Conservation (phyloP, 2,329 filamentous ascomycete genomes). For the Curvularia spicifera region DNA sequence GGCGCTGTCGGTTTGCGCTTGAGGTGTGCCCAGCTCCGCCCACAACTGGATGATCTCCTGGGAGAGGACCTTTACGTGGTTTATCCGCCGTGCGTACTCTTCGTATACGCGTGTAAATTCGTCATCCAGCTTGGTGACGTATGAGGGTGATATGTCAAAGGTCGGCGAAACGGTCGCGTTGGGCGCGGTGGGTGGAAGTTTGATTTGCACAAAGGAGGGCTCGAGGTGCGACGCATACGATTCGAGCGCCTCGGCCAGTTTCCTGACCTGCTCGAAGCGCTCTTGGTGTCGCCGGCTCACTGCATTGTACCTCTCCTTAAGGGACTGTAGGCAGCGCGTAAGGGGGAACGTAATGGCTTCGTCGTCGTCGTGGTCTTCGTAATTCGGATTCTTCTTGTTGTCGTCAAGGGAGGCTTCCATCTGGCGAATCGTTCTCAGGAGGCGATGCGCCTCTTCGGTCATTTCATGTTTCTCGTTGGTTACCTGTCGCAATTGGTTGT, state of each 20-base stretch:
- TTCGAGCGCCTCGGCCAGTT: slow-evolving; percentile 90
- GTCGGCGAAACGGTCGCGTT: slow-evolving; percentile 77
- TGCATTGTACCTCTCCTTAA: slow-evolving; percentile 86
- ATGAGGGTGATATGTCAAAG: slow-evolving; percentile 91
- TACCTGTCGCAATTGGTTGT: slow-evolving; percentile 86
- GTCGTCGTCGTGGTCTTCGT: slow-evolving; percentile 72
- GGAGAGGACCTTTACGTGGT: slow-evolving; percentile 73
- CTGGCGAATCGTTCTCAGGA: slow-evolving; percentile 85
- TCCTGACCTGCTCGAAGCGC: slow-evolving; percentile 93
- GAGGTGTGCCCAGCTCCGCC: slow-evolving; percentile 93
- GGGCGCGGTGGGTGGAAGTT: slow-evolving; percentile 80
- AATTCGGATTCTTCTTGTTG: slow-evolving; percentile 67
- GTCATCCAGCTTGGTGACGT: slow-evolving; percentile 82
- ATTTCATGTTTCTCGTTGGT: slow-evolving; percentile 87
- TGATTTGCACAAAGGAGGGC: slow-evolving; percentile 81
- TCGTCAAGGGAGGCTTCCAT: slow-evolving; percentile 93
- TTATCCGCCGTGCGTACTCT: slow-evolving; percentile 86
- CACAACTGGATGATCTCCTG: slow-evolving; percentile 93
- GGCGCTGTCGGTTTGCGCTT: slow-evolving; percentile 84
- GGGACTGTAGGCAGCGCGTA: slow-evolving; percentile 73
- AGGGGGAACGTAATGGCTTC: slow-evolving; percentile 79
- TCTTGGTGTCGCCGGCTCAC: slow-evolving; percentile 85
- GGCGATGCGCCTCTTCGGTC: slow-evolving; percentile 84
- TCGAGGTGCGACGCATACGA: slow-evolving; percentile 98
- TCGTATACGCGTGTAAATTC: slow-evolving; percentile 97